A percentile compares a stretch with the other conserved stretches of the same genome.
These are phyloP conservation scores for Delitschia confertaspora DNA, from an alignment of 495 filamentous ascomycete species.

Conservation along the genomic window DNA sequence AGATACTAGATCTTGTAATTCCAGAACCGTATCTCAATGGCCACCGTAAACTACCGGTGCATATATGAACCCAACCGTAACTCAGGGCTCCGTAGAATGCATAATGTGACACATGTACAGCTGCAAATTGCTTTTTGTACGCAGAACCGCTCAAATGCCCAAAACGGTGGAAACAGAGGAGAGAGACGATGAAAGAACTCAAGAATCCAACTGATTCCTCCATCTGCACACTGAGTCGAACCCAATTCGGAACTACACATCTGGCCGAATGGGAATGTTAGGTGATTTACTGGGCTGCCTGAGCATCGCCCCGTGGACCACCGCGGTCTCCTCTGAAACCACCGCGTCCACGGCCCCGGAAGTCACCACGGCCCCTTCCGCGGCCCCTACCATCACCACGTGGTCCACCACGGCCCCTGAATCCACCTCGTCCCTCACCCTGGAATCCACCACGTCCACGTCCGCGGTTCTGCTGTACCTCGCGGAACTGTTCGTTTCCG, in stretches of 20 bases:
- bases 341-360: slow-evolving; percentile 41
- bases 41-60: slow-evolving; percentile 15
- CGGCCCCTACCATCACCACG: slow-evolving; percentile 24
- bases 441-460: slow-evolving; percentile 33
- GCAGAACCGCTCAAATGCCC: slow-evolving; percentile 18
- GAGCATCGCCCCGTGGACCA: slow-evolving; percentile 19
- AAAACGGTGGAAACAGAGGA: slow-evolving; percentile 15
- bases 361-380: slow-evolving; percentile 32
- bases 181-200: slow-evolving; percentile 14
- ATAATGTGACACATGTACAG: too few species aligned
- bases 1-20: too few species aligned
- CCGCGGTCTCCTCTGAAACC: slow-evolving; percentile 28
- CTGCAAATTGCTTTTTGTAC: too few species aligned
- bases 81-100: slow-evolving; percentile 24
- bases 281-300: slow-evolving; percentile 2
- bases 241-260: not conserved
- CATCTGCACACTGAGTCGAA: slow-evolving; percentile 7
- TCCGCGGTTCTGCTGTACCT: slow-evolving; percentile 47
- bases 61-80: slow-evolving; percentile 10
- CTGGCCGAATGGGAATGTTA: not conserved
- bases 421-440: slow-evolving; percentile 27
- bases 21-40: slow-evolving; percentile 10
- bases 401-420: slow-evolving; percentile 27
- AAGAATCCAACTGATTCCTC: slow-evolving; percentile 19
- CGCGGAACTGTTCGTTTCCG: slow-evolving; percentile 58